Evolutionary conservation across 257 asterid species (phyloP).

Genomic region (Gentiana macrophylla): DNA sequence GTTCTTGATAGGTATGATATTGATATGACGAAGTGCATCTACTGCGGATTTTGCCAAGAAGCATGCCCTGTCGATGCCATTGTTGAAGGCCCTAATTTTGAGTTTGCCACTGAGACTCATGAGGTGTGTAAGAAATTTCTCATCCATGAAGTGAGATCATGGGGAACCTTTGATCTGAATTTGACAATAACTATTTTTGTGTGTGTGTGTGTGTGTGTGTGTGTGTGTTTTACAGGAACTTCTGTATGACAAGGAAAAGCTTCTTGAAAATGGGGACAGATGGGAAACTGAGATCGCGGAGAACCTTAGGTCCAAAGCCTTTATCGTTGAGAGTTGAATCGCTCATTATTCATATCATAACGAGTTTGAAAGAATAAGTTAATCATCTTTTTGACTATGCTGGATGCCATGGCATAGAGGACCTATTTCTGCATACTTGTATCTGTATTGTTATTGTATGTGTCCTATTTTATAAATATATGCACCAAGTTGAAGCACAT

Average conservation of each 20-base stretch:
- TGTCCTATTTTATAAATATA: not conserved
- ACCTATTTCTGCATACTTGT: not conserved
- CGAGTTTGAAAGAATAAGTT: not conserved
- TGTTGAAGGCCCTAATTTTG: constrained; percentile 96
- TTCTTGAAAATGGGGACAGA: constrained; percentile 84
- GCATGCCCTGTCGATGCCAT: constrained; percentile 98
- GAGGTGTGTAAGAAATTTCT: constrained; percentile 41
- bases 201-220: too few relatives aligned
- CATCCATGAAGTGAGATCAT: not conserved
- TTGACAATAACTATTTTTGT: too few relatives aligned
- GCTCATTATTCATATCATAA: not conserved
- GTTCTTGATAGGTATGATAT: constrained; percentile 55
- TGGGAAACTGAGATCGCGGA: constrained; percentile 96
- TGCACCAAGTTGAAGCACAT: too few relatives aligned
- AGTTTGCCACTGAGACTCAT: constrained; percentile 86
- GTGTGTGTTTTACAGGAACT: constrained; percentile 48
- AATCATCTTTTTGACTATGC: not conserved
- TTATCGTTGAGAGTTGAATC: constrained; percentile 39
- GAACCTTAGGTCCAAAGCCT: constrained; percentile 86
- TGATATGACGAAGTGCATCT: constrained; percentile 95
- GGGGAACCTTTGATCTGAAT: too few relatives aligned
- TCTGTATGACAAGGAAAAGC: constrained; percentile 91
- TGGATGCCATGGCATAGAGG: not conserved
- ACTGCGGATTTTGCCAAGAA: constrained; percentile 97
- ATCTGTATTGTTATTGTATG: not conserved